Evolutionary conservation across 495 filamentous ascomycete species (phyloP).

Genomic region (Apodospora peruviana): DNA sequence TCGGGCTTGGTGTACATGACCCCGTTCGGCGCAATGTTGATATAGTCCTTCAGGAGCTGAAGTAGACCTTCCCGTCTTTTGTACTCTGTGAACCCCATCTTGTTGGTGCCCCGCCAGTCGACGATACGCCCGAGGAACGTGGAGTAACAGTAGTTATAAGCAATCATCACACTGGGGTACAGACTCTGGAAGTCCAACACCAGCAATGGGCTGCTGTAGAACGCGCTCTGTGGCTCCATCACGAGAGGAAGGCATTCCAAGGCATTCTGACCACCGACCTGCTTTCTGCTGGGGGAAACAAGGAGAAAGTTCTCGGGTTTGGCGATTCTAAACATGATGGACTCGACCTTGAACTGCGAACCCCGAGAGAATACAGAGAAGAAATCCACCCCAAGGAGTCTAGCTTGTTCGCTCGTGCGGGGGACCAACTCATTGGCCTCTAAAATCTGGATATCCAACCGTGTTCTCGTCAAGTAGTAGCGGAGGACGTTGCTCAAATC

Average conservation of each 20-base stretch:
- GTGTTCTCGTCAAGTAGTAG: conserved; percentile 71
- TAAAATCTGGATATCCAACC: conserved; percentile 83
- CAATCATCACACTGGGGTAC: conserved; percentile 97
- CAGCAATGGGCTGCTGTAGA: conserved; percentile 83
- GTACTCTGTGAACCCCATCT: conserved; percentile 91
- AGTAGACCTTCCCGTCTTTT: conserved; percentile 67
- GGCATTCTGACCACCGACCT: conserved; percentile 91
- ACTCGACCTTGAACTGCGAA: conserved; percentile 97
- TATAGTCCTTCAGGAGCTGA: conserved; percentile 72
- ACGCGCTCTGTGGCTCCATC: conserved; percentile 95
- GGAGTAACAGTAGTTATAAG: conserved; percentile 98
- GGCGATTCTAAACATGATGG: conserved; percentile 96
- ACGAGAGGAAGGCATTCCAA: conserved; percentile 92
- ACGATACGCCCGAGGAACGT: conserved; percentile 85
- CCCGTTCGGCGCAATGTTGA: conserved; percentile 94
- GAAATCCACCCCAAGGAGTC: conserved; percentile 91
- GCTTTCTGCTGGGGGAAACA: conserved; percentile 81
- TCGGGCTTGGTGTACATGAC: conserved; percentile 88
- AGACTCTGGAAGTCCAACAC: conserved; percentile 95
- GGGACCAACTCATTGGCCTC: conserved; percentile 85
- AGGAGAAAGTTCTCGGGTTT: conserved; percentile 94
- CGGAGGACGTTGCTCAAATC: conserved; percentile 71
- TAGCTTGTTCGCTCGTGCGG: conserved; percentile 89
- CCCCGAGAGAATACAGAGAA: conserved; percentile 90
- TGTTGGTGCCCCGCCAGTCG: conserved; percentile 83